phyloP scores from a whole-genome alignment of 2,329 filamentous ascomycete species.

The Hypoxylon rubiginosum region DNA sequence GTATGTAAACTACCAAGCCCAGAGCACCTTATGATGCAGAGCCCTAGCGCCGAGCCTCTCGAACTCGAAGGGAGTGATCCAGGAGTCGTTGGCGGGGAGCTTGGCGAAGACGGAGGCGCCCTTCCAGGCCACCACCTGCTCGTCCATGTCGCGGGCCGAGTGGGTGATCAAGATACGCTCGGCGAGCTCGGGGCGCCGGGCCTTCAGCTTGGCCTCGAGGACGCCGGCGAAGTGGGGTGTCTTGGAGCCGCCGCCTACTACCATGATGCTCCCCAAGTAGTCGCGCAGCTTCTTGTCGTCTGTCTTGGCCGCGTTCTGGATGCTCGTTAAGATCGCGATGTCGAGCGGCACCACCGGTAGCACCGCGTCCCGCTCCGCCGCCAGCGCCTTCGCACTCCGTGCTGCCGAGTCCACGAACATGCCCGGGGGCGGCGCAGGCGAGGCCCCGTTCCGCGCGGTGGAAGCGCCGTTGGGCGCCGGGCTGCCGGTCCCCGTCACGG shows the following conservation, averaged over 20 bases:
- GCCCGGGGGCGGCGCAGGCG: constrained; percentile 58
- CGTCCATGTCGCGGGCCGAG: constrained; percentile 92
- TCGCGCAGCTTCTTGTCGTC: constrained; percentile 96
- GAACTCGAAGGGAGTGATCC: constrained; percentile 90
- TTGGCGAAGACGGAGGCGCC: constrained; percentile 97
- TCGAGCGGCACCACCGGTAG: constrained; percentile 88
- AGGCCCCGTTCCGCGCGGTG: constrained; percentile 64
- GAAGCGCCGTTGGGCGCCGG: constrained; percentile 63
- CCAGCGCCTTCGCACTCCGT: constrained; percentile 67
- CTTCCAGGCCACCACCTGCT: constrained; percentile 98
- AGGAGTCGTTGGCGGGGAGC: constrained; percentile 92
- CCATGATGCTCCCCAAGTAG: constrained; percentile 90
- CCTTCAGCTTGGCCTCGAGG: constrained; percentile 84
- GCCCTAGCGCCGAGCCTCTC: constrained; percentile 85
- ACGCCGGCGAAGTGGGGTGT: constrained; percentile 83
- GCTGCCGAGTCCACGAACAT: constrained; percentile 66
- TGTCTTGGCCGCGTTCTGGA: constrained; percentile 85
- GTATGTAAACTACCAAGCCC: constrained; percentile 69
- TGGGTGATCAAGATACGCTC: constrained; percentile 74
- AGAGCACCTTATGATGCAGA: constrained; percentile 84
- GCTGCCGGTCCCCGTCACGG: constrained; percentile 61
- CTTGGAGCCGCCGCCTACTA: constrained; percentile 87
- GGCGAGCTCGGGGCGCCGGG: constrained; percentile 70
- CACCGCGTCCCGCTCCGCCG: constrained; percentile 81
- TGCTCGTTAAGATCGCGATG: constrained; percentile 88